Conservation (phyloP, 495 filamentous ascomycete genomes). For the Beverwykella pulmonaria region DNA sequence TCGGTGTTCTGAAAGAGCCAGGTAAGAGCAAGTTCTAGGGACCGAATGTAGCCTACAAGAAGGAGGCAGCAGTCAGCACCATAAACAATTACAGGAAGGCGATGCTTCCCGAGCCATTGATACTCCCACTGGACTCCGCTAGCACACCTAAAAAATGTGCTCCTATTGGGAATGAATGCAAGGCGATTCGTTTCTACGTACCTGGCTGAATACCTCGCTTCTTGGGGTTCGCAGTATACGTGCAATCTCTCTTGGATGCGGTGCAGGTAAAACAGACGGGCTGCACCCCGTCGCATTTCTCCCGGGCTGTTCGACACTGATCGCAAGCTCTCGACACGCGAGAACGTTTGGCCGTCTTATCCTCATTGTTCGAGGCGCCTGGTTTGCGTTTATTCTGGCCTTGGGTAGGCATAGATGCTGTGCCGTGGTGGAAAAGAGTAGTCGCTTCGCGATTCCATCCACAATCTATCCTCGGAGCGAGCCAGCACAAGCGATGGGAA, state of each 20-base stretch:
- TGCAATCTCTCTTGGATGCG: constrained; percentile 61
- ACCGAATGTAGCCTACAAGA: constrained; percentile 55
- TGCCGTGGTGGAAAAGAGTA: not conserved
- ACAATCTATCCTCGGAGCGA: no score
- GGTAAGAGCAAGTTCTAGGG: constrained; percentile 57
- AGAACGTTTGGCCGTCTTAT: constrained; percentile 52
- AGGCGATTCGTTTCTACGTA: not conserved
- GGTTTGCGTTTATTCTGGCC: constrained; percentile 16
- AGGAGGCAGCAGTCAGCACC: not conserved
- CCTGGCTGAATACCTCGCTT: constrained; percentile 70
- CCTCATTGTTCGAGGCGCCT: constrained; percentile 5
- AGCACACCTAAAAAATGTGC: no score
- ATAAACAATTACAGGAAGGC: no score
- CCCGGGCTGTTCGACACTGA: constrained; percentile 65
- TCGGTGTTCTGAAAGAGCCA: constrained; percentile 46
- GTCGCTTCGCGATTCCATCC: not conserved
- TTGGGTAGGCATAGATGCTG: constrained; percentile 11
- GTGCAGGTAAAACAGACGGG: constrained; percentile 66
- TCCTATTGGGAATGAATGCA: no score
- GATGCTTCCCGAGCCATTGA: no score
- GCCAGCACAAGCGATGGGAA: no score
- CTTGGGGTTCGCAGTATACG: constrained; percentile 69
- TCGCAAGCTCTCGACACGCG: constrained; percentile 71
- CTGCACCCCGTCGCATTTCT: constrained; percentile 68
- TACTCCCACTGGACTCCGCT: no score